phyloP scores from a whole-genome alignment of 2,329 filamentous ascomycete species.

The Reticulascus tulasneorum region DNA sequence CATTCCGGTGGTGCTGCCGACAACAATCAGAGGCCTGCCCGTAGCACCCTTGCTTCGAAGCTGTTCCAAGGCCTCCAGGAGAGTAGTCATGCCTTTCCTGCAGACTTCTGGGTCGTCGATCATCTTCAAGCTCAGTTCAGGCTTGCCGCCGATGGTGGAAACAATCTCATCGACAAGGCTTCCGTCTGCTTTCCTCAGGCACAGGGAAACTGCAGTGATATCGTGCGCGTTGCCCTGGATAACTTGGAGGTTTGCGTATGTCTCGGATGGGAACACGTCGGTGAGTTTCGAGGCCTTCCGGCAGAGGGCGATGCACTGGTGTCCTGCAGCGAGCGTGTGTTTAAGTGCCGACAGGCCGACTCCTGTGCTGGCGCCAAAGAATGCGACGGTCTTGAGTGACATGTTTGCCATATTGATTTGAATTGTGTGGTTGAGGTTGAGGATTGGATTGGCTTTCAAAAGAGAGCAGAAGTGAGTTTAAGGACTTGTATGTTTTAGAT shows the following conservation, averaged over 20 bases:
- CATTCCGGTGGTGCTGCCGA: constrained; percentile 39
- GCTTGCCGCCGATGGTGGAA: constrained; percentile 39
- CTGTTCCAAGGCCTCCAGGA: constrained; percentile 34
- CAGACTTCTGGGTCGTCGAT: constrained; percentile 45
- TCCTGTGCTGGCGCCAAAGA: constrained; percentile 50
- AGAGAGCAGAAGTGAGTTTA: too few relatives aligned
- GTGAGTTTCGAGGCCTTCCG: constrained; percentile 45
- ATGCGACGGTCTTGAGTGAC: constrained; percentile 36
- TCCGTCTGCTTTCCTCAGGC: constrained; percentile 25
- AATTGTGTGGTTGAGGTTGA: not conserved
- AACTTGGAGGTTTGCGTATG: constrained; percentile 34
- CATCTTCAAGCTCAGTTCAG: constrained; percentile 26
- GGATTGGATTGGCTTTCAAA: not conserved
- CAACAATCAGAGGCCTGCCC: constrained; percentile 29
- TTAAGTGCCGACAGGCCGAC: constrained; percentile 42
- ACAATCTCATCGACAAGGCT: constrained; percentile 39
- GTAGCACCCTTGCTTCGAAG: constrained; percentile 19
- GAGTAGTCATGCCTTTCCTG: constrained; percentile 33
- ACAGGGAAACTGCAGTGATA: constrained; percentile 27
- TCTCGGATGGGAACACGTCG: constrained; percentile 23
- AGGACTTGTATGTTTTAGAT: not conserved
- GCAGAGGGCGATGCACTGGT: constrained; percentile 43
- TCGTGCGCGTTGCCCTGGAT: constrained; percentile 44
- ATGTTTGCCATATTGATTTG: not conserved
- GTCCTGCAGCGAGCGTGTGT: constrained; percentile 38